Evolutionary conservation across 1,284 basidiomycete genomes (phyloP), one percentile per base, ranked within the genome.

Genomic region (Lignosus rhinocerotis): DNA sequence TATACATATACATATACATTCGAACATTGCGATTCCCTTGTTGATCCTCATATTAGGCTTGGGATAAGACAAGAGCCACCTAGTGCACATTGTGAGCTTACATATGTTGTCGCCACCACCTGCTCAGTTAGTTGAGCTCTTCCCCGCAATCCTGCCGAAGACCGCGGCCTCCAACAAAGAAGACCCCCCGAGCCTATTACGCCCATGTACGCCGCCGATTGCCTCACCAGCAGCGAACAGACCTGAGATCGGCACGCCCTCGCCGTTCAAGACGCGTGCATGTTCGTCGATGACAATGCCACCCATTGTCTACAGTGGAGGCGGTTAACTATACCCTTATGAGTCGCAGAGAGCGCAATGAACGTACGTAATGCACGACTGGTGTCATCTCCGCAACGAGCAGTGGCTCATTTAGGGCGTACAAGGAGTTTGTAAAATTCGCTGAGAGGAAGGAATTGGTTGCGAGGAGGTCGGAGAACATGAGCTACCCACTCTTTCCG

Each of bases 161-260:
- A 99, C 97, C 73, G 99, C 97, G 70, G 98, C 98, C 75, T 99
- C 97, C 65, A 99, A 84, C 51, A 99, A 85, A 45, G 97, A 99
- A 81, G 98, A 98, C 74, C 97, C 97, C 67, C 97, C 97, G 56
- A 99, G 90, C 79, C 97, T 94, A 83, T 99, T 98, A 61, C 96
- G 96, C 69, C 96, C 96, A 75, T 98, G 96, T 10, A 98, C 96
- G 80, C 96, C 96, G 73, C 96, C 96, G 45, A 94, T 96, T 48
- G 98, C 88, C 77, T 99, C 96, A 73, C 96, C 96, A 45, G 92
- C 86, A 31, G 96, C 96, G 72, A 93, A 98, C 44, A 98, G 86
- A 70, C 96, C 95, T 17, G 85, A 77, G 61, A 98, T 90, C 39
- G 92, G 87, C 74, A 90, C 90, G 67, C 87, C 87, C 38, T 80